Conservation (phyloP, 2,329 filamentous ascomycete species). For the Phialemoniopsis sp. region DNA sequence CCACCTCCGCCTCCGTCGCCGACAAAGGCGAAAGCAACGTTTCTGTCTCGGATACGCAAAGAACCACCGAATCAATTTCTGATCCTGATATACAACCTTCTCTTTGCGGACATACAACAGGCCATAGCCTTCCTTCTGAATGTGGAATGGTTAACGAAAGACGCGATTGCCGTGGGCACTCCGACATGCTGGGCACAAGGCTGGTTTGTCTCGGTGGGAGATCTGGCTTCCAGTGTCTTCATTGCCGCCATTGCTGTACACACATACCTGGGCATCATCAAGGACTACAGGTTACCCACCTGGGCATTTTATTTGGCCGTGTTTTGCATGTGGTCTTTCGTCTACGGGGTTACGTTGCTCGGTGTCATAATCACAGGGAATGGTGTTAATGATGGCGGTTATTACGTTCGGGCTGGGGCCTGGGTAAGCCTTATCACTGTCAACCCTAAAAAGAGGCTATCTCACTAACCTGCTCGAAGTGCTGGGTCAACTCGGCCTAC, state of each 20-base stretch:
- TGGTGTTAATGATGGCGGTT: constrained; percentile 32
- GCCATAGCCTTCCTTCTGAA: constrained; percentile 61
- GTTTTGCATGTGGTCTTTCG: constrained; percentile 50
- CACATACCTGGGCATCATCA: constrained; percentile 60
- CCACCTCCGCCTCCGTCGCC: neutral
- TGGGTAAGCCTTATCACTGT: constrained; percentile 40
- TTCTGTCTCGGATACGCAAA: constrained; percentile 17
- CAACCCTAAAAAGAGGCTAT: neutral
- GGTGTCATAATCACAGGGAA: constrained; percentile 39
- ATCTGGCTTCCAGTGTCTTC: constrained; percentile 63
- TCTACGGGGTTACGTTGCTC: constrained; percentile 52
- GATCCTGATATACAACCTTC: constrained; percentile 64
- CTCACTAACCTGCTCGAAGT: constrained; percentile 30
- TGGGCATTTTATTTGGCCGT: constrained; percentile 45
- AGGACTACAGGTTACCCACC: constrained; percentile 46
- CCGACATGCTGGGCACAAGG: constrained; percentile 59
- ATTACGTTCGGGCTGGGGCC: constrained; percentile 61
- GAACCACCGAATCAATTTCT: constrained; percentile 61
- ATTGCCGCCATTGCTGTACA: constrained; percentile 63
- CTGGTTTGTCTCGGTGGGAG: constrained; percentile 64
- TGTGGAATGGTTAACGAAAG: constrained; percentile 48
- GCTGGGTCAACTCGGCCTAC: constrained; percentile 58
- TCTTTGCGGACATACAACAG: constrained; percentile 66
- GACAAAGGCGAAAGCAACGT: constrained; percentile 2
- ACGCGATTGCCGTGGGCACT: constrained; percentile 50